A percentile compares a stretch with the other conserved stretches of the same genome.
phyloP scores from a whole-genome alignment of 106 monocot genomes.

The Dendrobium nobile region DNA sequence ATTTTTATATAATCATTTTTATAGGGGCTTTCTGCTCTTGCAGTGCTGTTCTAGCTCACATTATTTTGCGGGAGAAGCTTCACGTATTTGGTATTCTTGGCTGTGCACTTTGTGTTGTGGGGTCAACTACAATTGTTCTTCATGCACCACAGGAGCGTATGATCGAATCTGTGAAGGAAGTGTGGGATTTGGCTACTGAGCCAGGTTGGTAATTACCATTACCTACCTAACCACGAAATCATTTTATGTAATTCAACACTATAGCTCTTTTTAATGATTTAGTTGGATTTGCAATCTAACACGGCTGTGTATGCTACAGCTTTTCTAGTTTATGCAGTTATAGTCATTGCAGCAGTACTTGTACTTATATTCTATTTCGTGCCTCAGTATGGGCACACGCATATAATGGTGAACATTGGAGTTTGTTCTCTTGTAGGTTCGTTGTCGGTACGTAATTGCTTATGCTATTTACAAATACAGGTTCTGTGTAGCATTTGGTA shows the following conservation, averaged over 20 bases:
- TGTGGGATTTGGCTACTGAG: conserved; percentile 92
- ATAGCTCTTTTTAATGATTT: background rate
- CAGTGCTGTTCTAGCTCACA: conserved; percentile 84
- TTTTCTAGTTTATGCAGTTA: conserved; percentile 62
- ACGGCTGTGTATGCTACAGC: conserved; percentile 29
- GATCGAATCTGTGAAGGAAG: conserved; percentile 80
- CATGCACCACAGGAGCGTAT: conserved; percentile 90
- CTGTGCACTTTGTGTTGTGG: conserved; percentile 83
- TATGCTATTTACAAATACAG: background rate
- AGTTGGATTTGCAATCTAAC: background rate
- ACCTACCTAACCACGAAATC: background rate
- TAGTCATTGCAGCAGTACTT: conserved; percentile 38
- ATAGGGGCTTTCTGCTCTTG: conserved; percentile 4
- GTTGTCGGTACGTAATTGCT: conserved; percentile 51
- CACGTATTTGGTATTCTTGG: conserved; percentile 91
- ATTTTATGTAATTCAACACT: background rate
- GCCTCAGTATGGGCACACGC: conserved; percentile 76
- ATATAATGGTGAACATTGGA: conserved; percentile 83
- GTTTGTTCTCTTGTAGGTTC: conserved; percentile 90
- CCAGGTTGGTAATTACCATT: conserved; percentile 41
- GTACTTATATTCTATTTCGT: conserved; percentile 63
- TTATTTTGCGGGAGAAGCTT: conserved; percentile 74
- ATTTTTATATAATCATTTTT: background rate
- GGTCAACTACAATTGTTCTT: conserved; percentile 85
- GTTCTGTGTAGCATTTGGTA: background rate